phyloP scores from a whole-genome alignment of 2,329 filamentous ascomycete species.

The Xylaria sp. region DNA sequence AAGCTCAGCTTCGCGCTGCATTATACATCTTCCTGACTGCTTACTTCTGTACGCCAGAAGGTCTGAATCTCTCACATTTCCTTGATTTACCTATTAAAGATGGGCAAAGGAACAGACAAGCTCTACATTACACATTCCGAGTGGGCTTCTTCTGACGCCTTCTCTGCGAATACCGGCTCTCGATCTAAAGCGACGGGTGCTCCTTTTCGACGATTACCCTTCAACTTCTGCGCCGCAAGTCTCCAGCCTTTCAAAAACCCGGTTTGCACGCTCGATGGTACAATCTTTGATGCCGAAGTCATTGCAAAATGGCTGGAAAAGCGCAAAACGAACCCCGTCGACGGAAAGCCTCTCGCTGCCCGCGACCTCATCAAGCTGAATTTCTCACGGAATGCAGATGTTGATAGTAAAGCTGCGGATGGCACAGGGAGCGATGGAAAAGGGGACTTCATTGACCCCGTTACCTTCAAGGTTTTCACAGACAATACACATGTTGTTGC shows the following conservation, averaged over 20 bases:
- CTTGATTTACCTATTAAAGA: slow-evolving; percentile 37
- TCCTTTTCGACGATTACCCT: slow-evolving; percentile 88
- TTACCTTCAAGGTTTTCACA: slow-evolving; percentile 97
- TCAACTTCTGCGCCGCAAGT: slow-evolving; percentile 97
- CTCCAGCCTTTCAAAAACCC: slow-evolving; percentile 95
- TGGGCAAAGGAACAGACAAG: slow-evolving; percentile 67
- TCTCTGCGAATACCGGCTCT: slow-evolving; percentile 79
- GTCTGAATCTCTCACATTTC: not conserved
- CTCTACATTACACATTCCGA: slow-evolving; percentile 92
- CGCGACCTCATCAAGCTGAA: slow-evolving; percentile 90
- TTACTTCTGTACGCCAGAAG: not conserved
- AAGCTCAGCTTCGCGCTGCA: not conserved
- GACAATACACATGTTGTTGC: slow-evolving; percentile 98
- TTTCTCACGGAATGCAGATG: slow-evolving; percentile 89
- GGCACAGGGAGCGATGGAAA: slow-evolving; percentile 61
- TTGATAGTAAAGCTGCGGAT: slow-evolving; percentile 58
- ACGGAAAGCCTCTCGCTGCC: slow-evolving; percentile 79
- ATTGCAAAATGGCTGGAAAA: slow-evolving; percentile 95
- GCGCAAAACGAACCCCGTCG: slow-evolving; percentile 90
- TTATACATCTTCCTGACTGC: not conserved
- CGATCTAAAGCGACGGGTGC: slow-evolving; percentile 65
- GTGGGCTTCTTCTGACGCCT: slow-evolving; percentile 92
- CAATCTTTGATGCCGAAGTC: slow-evolving; percentile 94
- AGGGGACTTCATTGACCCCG: slow-evolving; percentile 91
- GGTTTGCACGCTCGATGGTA: slow-evolving; percentile 87